Conservation (phyloP, 805 yeast species). For the Zygosaccharomyces bailii region DNA sequence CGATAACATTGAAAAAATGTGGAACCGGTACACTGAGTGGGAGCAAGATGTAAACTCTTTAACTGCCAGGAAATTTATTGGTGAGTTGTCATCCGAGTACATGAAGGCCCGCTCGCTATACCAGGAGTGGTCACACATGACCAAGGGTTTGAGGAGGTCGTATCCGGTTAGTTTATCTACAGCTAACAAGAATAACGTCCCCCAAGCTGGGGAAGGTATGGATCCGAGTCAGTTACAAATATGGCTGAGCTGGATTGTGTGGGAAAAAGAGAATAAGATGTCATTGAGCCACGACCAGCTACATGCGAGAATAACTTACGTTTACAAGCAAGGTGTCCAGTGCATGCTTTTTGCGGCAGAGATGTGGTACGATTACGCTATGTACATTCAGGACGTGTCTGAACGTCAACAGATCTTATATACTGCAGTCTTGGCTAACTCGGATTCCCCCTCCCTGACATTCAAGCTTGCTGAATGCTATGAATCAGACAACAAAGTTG, state of each 20-base stretch:
- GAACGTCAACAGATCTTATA: conserved; percentile 39
- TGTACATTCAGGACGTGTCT: conserved; percentile 28
- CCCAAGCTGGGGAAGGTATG: conserved; percentile 21
- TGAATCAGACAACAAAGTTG: conserved; percentile 54
- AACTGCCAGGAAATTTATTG: conserved; percentile 79
- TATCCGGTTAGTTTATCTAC: conserved; percentile 27
- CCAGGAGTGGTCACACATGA: conserved; percentile 62
- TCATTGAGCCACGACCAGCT: conserved; percentile 50
- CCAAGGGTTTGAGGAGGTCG: conserved; percentile 48
- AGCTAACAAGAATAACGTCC: conserved; percentile 30
- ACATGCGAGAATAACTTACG: conserved; percentile 59
- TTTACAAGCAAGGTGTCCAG: conserved; percentile 63
- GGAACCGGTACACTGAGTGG: conserved; percentile 80
- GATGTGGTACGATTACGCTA: conserved; percentile 40
- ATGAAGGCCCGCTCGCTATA: conserved; percentile 81
- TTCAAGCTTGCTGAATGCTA: conserved; percentile 65
- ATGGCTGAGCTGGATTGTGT: conserved; percentile 74
- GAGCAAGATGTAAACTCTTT: conserved; percentile 72
- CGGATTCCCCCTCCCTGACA: conserved; percentile 62
- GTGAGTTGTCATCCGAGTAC: conserved; percentile 77
- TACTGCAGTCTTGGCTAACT: conserved; percentile 61
- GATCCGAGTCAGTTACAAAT: conserved; percentile 40
- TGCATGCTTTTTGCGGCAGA: conserved; percentile 33
- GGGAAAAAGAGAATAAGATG: conserved; percentile 73
- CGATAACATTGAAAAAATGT: conserved; percentile 65